These are phyloP conservation scores for Trametes pubescens DNA, from an alignment of 1,284 basidiomycete species.

Conservation along the genomic window DNA sequence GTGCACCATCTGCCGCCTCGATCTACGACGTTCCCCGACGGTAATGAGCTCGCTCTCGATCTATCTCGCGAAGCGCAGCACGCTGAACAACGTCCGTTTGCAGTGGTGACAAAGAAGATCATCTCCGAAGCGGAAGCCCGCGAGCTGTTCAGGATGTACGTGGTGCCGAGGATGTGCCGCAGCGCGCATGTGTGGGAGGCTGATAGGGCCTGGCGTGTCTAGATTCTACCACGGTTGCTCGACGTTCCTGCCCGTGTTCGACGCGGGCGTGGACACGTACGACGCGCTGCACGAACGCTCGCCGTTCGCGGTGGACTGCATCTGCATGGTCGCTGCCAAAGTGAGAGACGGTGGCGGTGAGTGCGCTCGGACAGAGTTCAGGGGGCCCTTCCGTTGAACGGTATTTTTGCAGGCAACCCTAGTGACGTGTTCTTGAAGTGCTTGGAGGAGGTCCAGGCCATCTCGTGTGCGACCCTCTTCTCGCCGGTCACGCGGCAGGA, in stretches of 20 bases:
- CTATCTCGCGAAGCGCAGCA: constrained; percentile 13
- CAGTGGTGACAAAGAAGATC: constrained; percentile 82
- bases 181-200: constrained; percentile 24
- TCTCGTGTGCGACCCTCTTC: constrained; percentile 87
- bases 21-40: constrained; percentile 70
- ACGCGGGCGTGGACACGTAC: constrained; percentile 80
- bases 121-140: constrained; percentile 83
- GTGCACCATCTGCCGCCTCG: constrained; percentile 62
- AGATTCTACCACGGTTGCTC: constrained; percentile 90
- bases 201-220: constrained; percentile 1
- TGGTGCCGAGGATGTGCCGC: constrained; percentile 35
- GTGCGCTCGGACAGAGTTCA: constrained; percentile 32
- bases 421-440: constrained; percentile 74
- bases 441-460: constrained; percentile 83
- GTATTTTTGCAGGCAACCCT: constrained; percentile 53
- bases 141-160: constrained; percentile 84
- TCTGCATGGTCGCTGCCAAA: constrained; percentile 89
- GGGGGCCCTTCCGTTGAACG: constrained; percentile 6
- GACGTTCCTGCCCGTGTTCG: constrained; percentile 89
- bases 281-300: constrained; percentile 82
- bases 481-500: constrained; percentile 84
- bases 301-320: constrained; percentile 85
- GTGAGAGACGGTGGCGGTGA: constrained; percentile 87
- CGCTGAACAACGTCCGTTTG: constrained; percentile 25
- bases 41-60: constrained; percentile 46